Base-by-base conservation (phyloP, 2,329 filamentous ascomycete species). In the Calycina marina region DNA sequence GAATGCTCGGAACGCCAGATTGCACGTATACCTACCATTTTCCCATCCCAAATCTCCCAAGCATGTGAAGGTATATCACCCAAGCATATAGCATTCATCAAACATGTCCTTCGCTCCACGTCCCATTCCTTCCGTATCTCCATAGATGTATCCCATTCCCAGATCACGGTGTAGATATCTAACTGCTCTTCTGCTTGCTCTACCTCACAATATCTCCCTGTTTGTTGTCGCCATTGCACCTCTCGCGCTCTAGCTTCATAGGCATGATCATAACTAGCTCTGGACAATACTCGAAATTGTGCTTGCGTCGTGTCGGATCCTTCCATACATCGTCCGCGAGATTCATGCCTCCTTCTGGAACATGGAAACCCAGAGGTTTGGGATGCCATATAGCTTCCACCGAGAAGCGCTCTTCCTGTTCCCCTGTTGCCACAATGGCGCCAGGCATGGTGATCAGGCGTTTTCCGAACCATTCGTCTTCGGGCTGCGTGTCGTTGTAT, bases 391-490 rank as follows among this genome's bases (percentile, higher is more conserved):
- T 47, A 35, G 62, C 58, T 43, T 70, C 65, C 9, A 67, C 61
- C 2, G 63, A 56, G 31, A 70, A 57, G 24, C 58, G 56, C 12
- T 58, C 56, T 11, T 61, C 53, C 11, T 48, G 39, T 6, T 42
- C 43, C 8, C 44, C 49, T 42, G 46, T 43, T 2, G 67, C 62
- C 14, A 70, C 60, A 35, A 57, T 62, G 6, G 61, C 60, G 13
- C 60, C 62, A 1, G 64, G 62, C 16, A 68, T 47, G 18, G 59
- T 45, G 31, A 57, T 59, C 15, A 71, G 45, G 3, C 66, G 58
- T 39, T 58, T 57, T 9, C 60, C 59, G 37, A 69, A 65, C 68
- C 68, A 72, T 37, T 66, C 59, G 34, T 70, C 67, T 45, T 72
- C 68, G 24, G 66, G 54, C 22, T 62, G 56, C 8, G 59, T 59